Evolutionary conservation across 192 early-diverging fungal genomes (phyloP).

Genomic region (Backusella circina): DNA sequence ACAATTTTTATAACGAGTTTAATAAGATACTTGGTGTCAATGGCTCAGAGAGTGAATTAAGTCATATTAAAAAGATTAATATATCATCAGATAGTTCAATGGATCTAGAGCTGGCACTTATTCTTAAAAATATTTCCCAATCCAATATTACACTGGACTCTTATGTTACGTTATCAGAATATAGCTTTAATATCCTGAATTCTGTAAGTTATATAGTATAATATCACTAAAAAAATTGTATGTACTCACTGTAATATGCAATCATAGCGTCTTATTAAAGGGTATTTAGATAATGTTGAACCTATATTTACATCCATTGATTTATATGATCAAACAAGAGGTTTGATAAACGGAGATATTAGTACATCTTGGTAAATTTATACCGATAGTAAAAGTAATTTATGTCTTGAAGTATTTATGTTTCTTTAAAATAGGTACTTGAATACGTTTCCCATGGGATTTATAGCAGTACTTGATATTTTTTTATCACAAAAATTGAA

Average conservation of each 20-base stretch:
- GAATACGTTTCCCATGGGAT: conserved; percentile 11
- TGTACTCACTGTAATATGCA: background rate
- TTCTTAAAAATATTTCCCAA: background rate
- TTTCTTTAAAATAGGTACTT: background rate
- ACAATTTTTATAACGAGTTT: background rate
- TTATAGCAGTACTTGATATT: conserved; percentile 1
- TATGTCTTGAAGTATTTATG: background rate
- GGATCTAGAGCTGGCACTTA: background rate
- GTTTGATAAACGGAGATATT: background rate
- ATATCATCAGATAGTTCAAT: background rate
- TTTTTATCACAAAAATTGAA: background rate
- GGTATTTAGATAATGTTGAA: conserved; percentile 1
- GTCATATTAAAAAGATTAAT: background rate
- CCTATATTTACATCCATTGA: conserved; percentile 12
- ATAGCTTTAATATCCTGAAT: conserved; percentile 16
- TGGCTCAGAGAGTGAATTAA: background rate
- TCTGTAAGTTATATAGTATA: background rate
- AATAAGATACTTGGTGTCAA: background rate
- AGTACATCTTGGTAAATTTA: background rate
- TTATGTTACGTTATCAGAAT: conserved; percentile 14
- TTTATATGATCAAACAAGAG: conserved; percentile 11
- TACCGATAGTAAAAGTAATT: background rate
- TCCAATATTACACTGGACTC: background rate
- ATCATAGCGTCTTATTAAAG: conserved; percentile 14
- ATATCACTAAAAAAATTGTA: background rate